Evolutionary conservation across 148 eudicot genomes (phyloP).

Genomic region (Rhododendron ferrugineum): DNA sequence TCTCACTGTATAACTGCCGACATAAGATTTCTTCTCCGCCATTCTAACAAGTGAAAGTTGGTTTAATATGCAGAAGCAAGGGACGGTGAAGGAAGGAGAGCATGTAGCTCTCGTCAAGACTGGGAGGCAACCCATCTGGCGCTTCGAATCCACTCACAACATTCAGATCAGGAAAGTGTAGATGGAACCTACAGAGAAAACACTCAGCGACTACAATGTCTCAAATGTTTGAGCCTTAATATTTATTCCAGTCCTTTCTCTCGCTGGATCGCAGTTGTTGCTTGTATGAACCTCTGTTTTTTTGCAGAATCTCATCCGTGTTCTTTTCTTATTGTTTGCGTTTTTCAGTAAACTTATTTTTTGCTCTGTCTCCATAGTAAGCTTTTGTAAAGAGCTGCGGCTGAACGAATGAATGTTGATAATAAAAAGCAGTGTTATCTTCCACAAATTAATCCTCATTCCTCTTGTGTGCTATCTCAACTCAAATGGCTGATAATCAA

Average conservation of each 20-base stretch:
- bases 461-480: neutral
- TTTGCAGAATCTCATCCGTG: neutral
- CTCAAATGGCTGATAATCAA: neutral
- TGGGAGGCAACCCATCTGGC: constrained; percentile 88
- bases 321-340: neutral
- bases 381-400: neutral
- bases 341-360: neutral
- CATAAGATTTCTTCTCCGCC: neutral
- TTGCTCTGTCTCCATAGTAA: neutral
- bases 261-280: neutral
- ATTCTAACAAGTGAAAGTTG: neutral
- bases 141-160: constrained; percentile 84
- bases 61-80: constrained; percentile 57
- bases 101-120: constrained; percentile 92
- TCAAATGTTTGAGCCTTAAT: neutral
- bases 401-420: neutral
- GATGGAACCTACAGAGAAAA: neutral
- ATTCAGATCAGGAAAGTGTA: constrained; percentile 60
- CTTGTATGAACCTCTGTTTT: neutral
- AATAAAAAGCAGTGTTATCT: neutral
- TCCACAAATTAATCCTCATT: neutral
- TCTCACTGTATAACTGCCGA: neutral
- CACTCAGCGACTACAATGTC: neutral
- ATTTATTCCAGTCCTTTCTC: too few relatives aligned
- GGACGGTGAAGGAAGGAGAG: constrained; percentile 87